A percentile compares a stretch with the other conserved stretches of the same genome.
Evolutionary conservation across 768 basidiomycete species (phyloP).

Genomic region (Gautieria morchelliformis): DNA sequence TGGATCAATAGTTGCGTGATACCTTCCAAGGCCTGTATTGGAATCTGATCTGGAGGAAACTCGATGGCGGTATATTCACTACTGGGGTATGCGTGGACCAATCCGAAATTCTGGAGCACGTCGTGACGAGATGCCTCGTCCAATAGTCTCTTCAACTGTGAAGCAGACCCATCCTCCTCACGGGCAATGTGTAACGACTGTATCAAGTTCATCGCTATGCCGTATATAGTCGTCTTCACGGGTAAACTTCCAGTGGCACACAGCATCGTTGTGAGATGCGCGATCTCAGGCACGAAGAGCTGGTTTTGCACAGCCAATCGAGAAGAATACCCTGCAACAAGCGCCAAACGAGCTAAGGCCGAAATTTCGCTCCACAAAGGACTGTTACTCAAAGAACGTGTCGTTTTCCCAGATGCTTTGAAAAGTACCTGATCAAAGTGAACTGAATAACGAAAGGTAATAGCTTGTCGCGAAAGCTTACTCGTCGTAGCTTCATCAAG

Average conservation of each 20-base stretch:
- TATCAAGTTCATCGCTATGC: slow-evolving; percentile 70
- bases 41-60: slow-evolving; percentile 39
- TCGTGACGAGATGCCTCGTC: slow-evolving; percentile 48
- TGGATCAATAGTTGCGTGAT: slow-evolving; percentile 54
- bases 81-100: slow-evolving; percentile 48
- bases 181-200: slow-evolving; percentile 62
- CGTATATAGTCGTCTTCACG: slow-evolving; percentile 67
- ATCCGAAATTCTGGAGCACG: slow-evolving; percentile 63
- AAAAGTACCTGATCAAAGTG: slow-evolving; percentile 45
- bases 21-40: slow-evolving; percentile 56
- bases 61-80: slow-evolving; percentile 62
- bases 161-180: slow-evolving; percentile 44
- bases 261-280: slow-evolving; percentile 71
- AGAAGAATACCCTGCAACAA: slow-evolving; percentile 61
- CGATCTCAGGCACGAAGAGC: slow-evolving; percentile 73
- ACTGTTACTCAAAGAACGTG: slow-evolving; percentile 58
- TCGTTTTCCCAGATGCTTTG: slow-evolving; percentile 57
- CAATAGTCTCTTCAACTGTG: slow-evolving; percentile 54
- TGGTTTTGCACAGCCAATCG: slow-evolving; percentile 57
- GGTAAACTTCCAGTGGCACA: slow-evolving; percentile 66
- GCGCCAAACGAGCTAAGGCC: slow-evolving; percentile 64
- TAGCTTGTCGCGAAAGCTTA: slow-evolving; percentile 18
- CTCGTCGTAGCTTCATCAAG: slow-evolving; percentile 72
- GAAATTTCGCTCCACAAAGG: slow-evolving; percentile 76
- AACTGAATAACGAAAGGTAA: not conserved